A percentile compares a stretch with the other conserved stretches of the same genome.
phyloP scores from a whole-genome alignment of 73 alveolate species.

The Symbiodinium pilosum region DNA sequence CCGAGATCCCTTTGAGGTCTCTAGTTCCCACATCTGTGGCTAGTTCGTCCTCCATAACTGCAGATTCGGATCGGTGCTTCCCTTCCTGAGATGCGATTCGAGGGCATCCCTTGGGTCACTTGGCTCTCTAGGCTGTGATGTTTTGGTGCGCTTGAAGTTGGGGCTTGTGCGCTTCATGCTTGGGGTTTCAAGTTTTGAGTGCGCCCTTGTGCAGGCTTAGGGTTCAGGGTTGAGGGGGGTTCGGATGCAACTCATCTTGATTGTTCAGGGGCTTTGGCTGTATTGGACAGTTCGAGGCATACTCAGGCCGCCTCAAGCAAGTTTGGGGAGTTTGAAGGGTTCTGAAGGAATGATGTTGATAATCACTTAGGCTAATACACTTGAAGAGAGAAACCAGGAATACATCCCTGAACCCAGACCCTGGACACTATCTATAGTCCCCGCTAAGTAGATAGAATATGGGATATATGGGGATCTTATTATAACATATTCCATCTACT shows the following conservation, averaged over 20 bases:
- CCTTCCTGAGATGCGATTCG: constrained; percentile 35
- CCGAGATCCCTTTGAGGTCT: no score
- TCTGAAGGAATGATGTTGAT: no score
- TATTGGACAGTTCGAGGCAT: neutral
- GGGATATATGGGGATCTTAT: no score
- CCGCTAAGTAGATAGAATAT: no score
- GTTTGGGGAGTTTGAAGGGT: neutral
- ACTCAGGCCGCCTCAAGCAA: neutral
- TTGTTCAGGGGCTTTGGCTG: neutral
- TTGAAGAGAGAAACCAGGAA: no score
- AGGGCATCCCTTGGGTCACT: neutral
- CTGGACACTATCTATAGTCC: no score
- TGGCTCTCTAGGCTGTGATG: no score
- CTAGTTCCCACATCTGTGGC: no score
- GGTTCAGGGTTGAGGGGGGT: neutral
- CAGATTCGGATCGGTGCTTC: constrained; percentile 62
- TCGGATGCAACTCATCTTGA: neutral
- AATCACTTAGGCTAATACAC: no score
- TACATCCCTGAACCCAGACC: no score
- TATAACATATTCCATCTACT: no score
- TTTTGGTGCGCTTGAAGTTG: neutral
- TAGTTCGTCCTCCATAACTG: constrained; percentile 56
- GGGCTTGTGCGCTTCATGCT: neutral
- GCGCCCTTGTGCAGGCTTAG: neutral
- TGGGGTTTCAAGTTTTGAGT: neutral